Percentiles rank a stretch among this genome's conserved stretches.
phyloP scores from a whole-genome alignment of 2,329 filamentous ascomycete species.

The Pseudogymnoascus sp. region DNA sequence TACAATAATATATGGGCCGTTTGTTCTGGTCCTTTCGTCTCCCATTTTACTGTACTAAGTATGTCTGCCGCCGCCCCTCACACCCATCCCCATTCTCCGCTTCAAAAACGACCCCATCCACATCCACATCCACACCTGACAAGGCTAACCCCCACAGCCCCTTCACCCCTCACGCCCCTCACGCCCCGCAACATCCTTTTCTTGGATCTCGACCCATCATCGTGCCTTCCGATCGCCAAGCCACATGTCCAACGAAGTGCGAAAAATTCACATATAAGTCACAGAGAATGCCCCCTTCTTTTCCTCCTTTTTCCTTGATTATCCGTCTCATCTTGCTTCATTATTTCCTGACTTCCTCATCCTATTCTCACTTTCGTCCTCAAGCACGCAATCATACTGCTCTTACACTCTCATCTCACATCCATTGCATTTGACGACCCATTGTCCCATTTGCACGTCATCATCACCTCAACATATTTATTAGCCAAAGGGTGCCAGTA shows the following conservation, averaged over 20 bases:
- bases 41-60: too few relatives aligned
- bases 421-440: background rate
- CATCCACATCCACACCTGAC: background rate
- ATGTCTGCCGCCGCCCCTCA: background rate
- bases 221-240: conserved; percentile 6
- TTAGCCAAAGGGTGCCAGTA: background rate
- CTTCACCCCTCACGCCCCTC: background rate
- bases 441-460: conserved; percentile 2
- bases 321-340: background rate
- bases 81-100: background rate
- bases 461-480: background rate
- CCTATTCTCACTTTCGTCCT: background rate
- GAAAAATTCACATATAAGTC: conserved; percentile 7
- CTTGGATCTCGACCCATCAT: conserved; percentile 8
- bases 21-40: background rate
- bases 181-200: background rate
- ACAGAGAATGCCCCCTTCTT: background rate
- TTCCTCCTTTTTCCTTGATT: background rate
- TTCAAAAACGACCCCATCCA: background rate
- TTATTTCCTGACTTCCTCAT: background rate
- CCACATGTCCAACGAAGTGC: background rate
- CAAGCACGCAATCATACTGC: background rate
- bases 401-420: background rate
- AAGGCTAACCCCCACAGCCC: conserved; percentile 1
- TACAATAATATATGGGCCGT: background rate